phyloP scores from a whole-genome alignment of 768 basidiomycete genomes.

The Boletus rex-veris region DNA sequence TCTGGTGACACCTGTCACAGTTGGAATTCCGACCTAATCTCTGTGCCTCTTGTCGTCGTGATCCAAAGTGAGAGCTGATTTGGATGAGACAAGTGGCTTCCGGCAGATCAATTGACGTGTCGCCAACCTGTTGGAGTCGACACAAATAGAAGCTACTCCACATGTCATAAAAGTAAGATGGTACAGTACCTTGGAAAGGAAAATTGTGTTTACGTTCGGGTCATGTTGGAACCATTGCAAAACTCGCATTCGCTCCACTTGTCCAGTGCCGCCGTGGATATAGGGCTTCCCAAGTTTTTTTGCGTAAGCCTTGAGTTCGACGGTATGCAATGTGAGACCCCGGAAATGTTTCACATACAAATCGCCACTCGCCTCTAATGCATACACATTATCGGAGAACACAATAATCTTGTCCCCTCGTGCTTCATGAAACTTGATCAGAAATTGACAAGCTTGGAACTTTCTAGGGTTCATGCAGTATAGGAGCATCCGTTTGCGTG shows the following conservation, averaged over 20 bases:
- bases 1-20: conserved; percentile 12
- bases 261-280: conserved; percentile 94
- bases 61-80: conserved; percentile 98
- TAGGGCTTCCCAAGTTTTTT: conserved; percentile 90
- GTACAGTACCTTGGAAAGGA: conserved; percentile 89
- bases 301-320: conserved; percentile 71
- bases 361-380: conserved; percentile 71
- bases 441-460: conserved; percentile 98
- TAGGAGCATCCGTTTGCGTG: conserved; percentile 89
- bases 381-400: conserved; percentile 97
- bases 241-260: conserved; percentile 93
- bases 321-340: conserved; percentile 1
- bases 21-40: conserved; percentile 63
- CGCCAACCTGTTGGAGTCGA: conserved; percentile 67
- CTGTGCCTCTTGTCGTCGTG: conserved; percentile 96
- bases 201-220: conserved; percentile 95
- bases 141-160: conserved; percentile 12
- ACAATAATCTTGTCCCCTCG: conserved; percentile 99
- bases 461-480: conserved; percentile 99
- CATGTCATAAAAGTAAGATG: conserved; percentile 17
- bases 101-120: conserved; percentile 97
- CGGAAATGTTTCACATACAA: not conserved
- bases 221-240: conserved; percentile 94
- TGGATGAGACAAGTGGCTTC: conserved; percentile 99
- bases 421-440: conserved; percentile 97